Base-by-base conservation (phyloP, 2,329 filamentous ascomycete genomes). In the Alternaria sp. region DNA sequence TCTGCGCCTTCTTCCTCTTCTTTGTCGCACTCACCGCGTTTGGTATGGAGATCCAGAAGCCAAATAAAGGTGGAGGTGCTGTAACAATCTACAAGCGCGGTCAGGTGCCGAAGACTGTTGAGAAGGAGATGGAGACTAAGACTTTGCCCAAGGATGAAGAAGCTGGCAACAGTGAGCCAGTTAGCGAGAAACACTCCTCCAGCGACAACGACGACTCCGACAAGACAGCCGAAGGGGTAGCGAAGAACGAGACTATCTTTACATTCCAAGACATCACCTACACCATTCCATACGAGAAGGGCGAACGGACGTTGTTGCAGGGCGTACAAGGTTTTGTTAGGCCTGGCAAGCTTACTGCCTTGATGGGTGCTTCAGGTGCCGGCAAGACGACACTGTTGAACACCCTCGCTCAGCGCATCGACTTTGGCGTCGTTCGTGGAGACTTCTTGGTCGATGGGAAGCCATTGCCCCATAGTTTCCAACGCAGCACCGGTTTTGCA, bases 261-360 rank as follows among this genome's bases (percentile, higher is more conserved):
- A 97, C 93, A 0, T 97, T 93, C 91, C 91, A 94, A 75, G 84
- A 91, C 65, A 87, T 97, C 62, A 92, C 90, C 73, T 97, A 97
- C 75, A 90, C 87, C 0, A 90, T 93, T 60, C 80, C 81, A 11
- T 82, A 81, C 28, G 74, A 82, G 22, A 77, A 77, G 38, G 79
- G 79, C 3, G 80, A 83, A 46, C 73, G 81, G 14, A 75, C 74
- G 4, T 75, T 90, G 5, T 77, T 91, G 11, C 83, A 88, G 61
- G 82, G 89, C 59, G 85, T 91, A 5, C 84, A 87, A 66, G 94
- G 94, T 20, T 97, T 92, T 89, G 93, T 97, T 52, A 94, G 95
- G 78, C 94, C 94, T 4, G 94, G 94, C 50, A 97, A 92, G 12
- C 80, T 97, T 55, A 97, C 93, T 7, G 93, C 92, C 36, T 83